phyloP scores from a whole-genome alignment of 169 alveolate species.

The Cryptosporidium ubiquitum region DNA sequence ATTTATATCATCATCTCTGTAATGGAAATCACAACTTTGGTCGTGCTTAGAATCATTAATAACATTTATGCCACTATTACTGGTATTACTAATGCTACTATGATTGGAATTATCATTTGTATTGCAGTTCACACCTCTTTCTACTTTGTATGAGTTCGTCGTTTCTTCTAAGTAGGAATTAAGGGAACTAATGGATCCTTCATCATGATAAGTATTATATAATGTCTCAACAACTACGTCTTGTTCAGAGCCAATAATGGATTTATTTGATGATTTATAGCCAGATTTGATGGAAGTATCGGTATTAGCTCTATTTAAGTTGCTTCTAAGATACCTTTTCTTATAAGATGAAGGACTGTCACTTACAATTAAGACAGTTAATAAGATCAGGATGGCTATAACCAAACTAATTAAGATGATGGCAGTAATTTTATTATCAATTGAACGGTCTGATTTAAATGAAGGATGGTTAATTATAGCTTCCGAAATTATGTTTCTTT shows the following conservation, averaged over 20 bases:
- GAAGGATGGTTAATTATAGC: constrained; percentile 28
- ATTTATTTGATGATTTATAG: not conserved
- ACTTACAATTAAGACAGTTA: constrained; percentile 6
- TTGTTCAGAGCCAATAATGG: not conserved
- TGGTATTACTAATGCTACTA: not conserved
- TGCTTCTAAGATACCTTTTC: constrained; percentile 13
- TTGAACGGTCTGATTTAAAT: not conserved
- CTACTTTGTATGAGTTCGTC: not conserved
- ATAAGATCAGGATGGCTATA: not conserved
- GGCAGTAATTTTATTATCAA: constrained; percentile 8
- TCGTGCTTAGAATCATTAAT: too few species aligned
- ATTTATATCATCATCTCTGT: too few species aligned
- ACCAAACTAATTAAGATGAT: not conserved
- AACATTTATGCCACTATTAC: not conserved
- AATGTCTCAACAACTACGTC: not conserved
- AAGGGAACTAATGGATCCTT: not conserved
- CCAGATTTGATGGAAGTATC: not conserved
- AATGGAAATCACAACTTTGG: not conserved
- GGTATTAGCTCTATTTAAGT: not conserved
- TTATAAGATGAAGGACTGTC: constrained; percentile 43
- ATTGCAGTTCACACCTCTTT: too few species aligned
- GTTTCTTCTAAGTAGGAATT: not conserved
- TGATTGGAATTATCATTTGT: too few species aligned
- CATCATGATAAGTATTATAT: not conserved
- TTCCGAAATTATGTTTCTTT: constrained; percentile 31